Evolutionary conservation across 2,329 filamentous ascomycete genomes (phyloP).

Genomic region (Trichophaea hybrida): DNA sequence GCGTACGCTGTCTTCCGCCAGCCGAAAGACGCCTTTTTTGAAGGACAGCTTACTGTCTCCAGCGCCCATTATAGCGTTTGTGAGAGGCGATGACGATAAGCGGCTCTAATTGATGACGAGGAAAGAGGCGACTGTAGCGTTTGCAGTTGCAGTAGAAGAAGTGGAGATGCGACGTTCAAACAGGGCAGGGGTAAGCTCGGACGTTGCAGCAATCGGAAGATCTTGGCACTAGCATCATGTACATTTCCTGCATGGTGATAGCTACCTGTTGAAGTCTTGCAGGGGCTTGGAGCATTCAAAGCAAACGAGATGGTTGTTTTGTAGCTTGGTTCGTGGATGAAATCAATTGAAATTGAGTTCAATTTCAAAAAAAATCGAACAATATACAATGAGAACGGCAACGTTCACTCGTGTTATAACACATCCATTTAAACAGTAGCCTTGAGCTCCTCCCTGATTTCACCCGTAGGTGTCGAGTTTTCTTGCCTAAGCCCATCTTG

Average conservation of each 20-base stretch:
- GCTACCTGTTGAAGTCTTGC: too few species aligned
- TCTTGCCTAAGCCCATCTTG: neutral
- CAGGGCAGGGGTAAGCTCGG: neutral
- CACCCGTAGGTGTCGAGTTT: neutral
- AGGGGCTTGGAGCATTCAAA: too few species aligned
- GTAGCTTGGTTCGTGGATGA: too few species aligned
- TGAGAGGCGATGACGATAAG: neutral
- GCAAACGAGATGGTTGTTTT: too few species aligned
- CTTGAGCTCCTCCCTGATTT: neutral
- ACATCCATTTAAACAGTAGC: neutral
- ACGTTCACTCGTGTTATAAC: too few species aligned
- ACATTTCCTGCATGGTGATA: too few species aligned
- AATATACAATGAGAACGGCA: too few species aligned
- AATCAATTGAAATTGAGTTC: too few species aligned
- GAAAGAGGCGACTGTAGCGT: neutral
- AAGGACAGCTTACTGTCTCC: conserved; percentile 98
- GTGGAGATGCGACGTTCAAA: neutral
- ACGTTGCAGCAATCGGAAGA: neutral
- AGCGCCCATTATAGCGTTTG: conserved; percentile 56
- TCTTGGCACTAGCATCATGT: neutral
- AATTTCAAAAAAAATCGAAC: too few species aligned
- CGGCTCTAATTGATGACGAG: neutral
- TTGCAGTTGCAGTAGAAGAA: neutral
- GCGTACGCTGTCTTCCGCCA: conserved; percentile 62
- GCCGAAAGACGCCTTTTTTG: conserved; percentile 92